Evolutionary conservation across 2,329 filamentous ascomycete genomes (phyloP).

Genomic region (Helotiales sp.): DNA sequence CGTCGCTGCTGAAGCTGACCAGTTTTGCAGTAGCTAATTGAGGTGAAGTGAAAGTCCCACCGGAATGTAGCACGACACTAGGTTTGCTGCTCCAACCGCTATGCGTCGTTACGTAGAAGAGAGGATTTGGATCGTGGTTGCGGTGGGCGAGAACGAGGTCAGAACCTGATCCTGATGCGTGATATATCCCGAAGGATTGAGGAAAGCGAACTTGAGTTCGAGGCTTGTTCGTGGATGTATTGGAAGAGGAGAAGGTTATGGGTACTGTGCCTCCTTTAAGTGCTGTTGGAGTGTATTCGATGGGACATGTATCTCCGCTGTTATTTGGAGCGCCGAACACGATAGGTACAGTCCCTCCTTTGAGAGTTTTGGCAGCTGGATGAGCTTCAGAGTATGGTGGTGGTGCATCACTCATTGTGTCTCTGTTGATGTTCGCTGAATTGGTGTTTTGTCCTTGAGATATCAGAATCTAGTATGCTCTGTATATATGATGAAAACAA

Average conservation of each 20-base stretch:
- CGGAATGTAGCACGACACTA: slow-evolving; percentile 26
- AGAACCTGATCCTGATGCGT: slow-evolving; percentile 15
- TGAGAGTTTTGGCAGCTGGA: background rate
- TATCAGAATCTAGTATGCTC: too few species aligned
- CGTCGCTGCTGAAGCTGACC: background rate
- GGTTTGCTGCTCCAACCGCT: slow-evolving; percentile 19
- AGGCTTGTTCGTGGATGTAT: background rate
- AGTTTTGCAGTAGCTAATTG: slow-evolving; percentile 31
- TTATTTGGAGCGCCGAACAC: background rate
- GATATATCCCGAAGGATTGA: slow-evolving; percentile 29
- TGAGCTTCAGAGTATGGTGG: background rate
- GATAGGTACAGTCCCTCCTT: background rate
- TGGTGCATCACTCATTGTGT: background rate
- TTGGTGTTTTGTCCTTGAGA: background rate
- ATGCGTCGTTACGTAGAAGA: slow-evolving; percentile 30
- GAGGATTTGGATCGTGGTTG: slow-evolving; percentile 17
- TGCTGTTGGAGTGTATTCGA: background rate
- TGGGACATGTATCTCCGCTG: background rate
- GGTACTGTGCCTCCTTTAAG: background rate
- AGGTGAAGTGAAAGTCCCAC: background rate
- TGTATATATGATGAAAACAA: background rate
- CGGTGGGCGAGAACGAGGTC: slow-evolving; percentile 27
- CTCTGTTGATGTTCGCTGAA: background rate
- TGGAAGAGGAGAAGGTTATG: background rate
- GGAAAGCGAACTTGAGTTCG: slow-evolving; percentile 21